Conservation (phyloP, 257 asterid species). For the Salvia rosmarinus region DNA sequence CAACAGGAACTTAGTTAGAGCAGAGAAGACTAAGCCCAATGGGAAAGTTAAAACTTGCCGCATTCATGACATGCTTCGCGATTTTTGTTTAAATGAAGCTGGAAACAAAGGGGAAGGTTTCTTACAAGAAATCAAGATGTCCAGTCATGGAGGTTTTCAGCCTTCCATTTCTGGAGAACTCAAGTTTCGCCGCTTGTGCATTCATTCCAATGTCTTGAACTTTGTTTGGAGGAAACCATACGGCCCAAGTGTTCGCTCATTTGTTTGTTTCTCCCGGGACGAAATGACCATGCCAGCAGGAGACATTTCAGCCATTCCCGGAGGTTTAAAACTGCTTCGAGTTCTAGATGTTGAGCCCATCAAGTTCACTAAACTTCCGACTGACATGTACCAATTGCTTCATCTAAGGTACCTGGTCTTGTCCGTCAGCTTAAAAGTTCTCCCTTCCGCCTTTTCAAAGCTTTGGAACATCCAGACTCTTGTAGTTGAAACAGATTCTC, state of each 20-base stretch:
- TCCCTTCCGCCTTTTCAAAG: too few species aligned
- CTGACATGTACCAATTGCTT: constrained; percentile 35
- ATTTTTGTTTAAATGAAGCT: constrained; percentile 35
- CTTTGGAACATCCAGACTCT: constrained; percentile 52
- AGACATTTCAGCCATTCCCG: constrained; percentile 38
- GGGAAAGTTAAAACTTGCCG: constrained; percentile 41
- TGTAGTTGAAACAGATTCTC: constrained; percentile 33
- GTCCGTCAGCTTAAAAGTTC: too few species aligned
- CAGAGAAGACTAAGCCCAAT: constrained; percentile 22
- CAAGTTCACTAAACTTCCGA: constrained; percentile 35
- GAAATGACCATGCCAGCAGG: constrained; percentile 27
- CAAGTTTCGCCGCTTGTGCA: constrained; percentile 42
- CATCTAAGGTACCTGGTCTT: constrained; percentile 49
- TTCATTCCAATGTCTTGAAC: constrained; percentile 37
- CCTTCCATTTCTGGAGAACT: constrained; percentile 25
- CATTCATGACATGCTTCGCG: constrained; percentile 34
- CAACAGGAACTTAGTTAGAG: constrained; percentile 37
- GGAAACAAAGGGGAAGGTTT: constrained; percentile 26
- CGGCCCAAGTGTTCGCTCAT: constrained; percentile 43
- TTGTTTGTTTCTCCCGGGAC: constrained; percentile 46
- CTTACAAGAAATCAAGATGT: constrained; percentile 40
- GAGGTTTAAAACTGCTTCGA: constrained; percentile 46
- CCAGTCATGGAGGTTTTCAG: constrained; percentile 9
- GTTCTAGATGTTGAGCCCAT: constrained; percentile 48
- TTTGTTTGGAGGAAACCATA: constrained; percentile 28